Evolutionary conservation across 2,329 filamentous ascomycete genomes (phyloP).

Genomic region (Stromatinia cepivora): DNA sequence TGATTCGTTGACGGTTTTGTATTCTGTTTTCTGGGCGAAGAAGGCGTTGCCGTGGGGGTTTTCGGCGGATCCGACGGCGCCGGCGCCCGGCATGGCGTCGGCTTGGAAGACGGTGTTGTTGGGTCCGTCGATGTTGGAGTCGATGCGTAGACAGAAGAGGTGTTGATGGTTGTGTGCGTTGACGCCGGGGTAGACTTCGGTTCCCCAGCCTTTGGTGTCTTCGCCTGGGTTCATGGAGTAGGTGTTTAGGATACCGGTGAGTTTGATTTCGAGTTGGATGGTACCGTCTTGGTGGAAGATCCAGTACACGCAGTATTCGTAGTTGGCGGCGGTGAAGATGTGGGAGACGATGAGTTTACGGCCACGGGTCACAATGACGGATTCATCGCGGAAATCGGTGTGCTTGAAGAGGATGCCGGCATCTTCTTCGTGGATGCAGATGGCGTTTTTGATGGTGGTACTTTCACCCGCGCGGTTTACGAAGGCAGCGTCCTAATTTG

Average conservation of each 20-base stretch:
- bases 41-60: conserved; percentile 93
- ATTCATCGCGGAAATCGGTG: conserved; percentile 89
- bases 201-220: conserved; percentile 84
- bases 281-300: conserved; percentile 91
- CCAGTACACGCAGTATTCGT: conserved; percentile 89
- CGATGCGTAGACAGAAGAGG: conserved; percentile 85
- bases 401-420: conserved; percentile 91
- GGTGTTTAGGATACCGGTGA: conserved; percentile 91
- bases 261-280: conserved; percentile 86
- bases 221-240: conserved; percentile 79
- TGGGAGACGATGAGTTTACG: conserved; percentile 86
- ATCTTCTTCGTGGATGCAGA: conserved; percentile 95
- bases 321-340: conserved; percentile 94
- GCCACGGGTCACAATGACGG: conserved; percentile 79
- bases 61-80: conserved; percentile 74
- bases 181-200: conserved; percentile 84
- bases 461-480: conserved; percentile 75
- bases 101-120: conserved; percentile 84
- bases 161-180: conserved; percentile 97
- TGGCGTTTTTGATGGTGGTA: conserved; percentile 84
- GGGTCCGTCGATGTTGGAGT: conserved; percentile 83
- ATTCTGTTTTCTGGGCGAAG: conserved; percentile 79
- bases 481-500: conserved; percentile 64
- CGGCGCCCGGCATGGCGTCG: conserved; percentile 70
- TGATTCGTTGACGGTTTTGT: conserved; percentile 66